Conservation (phyloP, 345 rosid genomes). For the Linum trigynum region DNA sequence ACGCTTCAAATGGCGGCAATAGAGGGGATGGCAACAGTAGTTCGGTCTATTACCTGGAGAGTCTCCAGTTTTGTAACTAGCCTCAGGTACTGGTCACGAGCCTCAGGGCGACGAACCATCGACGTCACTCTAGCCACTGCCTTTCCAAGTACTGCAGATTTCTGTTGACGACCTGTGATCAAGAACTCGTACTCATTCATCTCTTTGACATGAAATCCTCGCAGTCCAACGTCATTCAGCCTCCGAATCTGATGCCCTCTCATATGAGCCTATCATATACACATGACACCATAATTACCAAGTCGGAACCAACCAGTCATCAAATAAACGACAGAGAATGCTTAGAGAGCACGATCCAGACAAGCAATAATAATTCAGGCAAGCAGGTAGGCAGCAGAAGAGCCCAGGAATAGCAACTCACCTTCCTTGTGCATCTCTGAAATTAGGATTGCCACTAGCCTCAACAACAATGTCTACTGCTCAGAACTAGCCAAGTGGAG, state of each 20-base stretch:
- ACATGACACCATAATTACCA: background rate
- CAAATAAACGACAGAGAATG: background rate
- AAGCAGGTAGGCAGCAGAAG: slow-evolving; percentile 16
- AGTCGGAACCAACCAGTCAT: background rate
- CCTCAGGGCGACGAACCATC: slow-evolving; percentile 47
- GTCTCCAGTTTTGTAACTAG: slow-evolving; percentile 30
- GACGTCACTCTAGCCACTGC: slow-evolving; percentile 56
- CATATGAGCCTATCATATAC: slow-evolving; percentile 42
- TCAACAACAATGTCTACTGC: slow-evolving; percentile 42
- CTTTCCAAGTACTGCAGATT: slow-evolving; percentile 41
- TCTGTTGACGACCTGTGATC: slow-evolving; percentile 42
- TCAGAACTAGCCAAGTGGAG: slow-evolving; percentile 50
- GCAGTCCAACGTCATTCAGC: slow-evolving; percentile 47
- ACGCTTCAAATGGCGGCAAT: no score
- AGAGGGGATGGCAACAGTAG: no score
- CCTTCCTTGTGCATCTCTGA: slow-evolving; percentile 34
- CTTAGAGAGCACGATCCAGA: no score
- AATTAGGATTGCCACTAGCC: slow-evolving; percentile 46
- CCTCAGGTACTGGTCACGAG: slow-evolving; percentile 61
- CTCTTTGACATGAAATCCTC: slow-evolving; percentile 38
- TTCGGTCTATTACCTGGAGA: slow-evolving; percentile 18
- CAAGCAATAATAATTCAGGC: no score
- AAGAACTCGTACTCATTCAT: slow-evolving; percentile 46
- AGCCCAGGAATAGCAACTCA: slow-evolving; percentile 24
- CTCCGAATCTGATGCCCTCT: slow-evolving; percentile 59